A percentile compares a stretch with the other conserved stretches of the same genome.
phyloP scores from a whole-genome alignment of 164 flowering plant species.

The Sedum album region DNA sequence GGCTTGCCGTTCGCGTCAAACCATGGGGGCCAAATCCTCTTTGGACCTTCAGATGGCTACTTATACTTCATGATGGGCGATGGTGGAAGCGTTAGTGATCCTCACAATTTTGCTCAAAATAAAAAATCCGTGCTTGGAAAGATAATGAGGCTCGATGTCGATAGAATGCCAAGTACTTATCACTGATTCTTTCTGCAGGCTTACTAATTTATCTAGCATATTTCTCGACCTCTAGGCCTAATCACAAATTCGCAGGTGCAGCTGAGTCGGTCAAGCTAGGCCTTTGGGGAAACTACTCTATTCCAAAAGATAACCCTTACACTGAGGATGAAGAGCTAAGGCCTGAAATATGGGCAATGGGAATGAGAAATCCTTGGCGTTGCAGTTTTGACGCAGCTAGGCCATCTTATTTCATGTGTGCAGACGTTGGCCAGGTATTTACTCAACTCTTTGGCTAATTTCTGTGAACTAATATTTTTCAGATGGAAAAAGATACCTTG shows the following conservation, averaged over 20 bases:
- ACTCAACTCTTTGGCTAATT: not conserved
- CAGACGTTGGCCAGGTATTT: slow-evolving; percentile 76
- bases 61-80: slow-evolving; percentile 91
- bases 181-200: not conserved
- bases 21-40: slow-evolving; percentile 83
- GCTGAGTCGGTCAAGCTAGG: slow-evolving; percentile 39
- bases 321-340: slow-evolving; percentile 38
- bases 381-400: slow-evolving; percentile 88
- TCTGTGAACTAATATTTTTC: not conserved
- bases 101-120: slow-evolving; percentile 71
- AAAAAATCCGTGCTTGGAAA: slow-evolving; percentile 88
- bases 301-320: slow-evolving; percentile 80
- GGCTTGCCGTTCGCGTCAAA: slow-evolving; percentile 70
- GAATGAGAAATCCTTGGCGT: slow-evolving; percentile 94
- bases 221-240: not conserved
- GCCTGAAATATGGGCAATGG: slow-evolving; percentile 89
- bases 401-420: slow-evolving; percentile 83
- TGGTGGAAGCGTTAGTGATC: slow-evolving; percentile 63
- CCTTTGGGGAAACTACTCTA: slow-evolving; percentile 90
- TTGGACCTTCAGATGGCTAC: slow-evolving; percentile 79
- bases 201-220: not conserved
- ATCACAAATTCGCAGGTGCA: slow-evolving; percentile 39
- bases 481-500: not conserved
- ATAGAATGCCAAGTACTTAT: slow-evolving; percentile 69
- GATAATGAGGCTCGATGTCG: slow-evolving; percentile 71